Percentiles rank a stretch among this genome's conserved stretches.
phyloP scores from a whole-genome alignment of 805 yeast genomes.

The Wickerhamiella galacta region DNA sequence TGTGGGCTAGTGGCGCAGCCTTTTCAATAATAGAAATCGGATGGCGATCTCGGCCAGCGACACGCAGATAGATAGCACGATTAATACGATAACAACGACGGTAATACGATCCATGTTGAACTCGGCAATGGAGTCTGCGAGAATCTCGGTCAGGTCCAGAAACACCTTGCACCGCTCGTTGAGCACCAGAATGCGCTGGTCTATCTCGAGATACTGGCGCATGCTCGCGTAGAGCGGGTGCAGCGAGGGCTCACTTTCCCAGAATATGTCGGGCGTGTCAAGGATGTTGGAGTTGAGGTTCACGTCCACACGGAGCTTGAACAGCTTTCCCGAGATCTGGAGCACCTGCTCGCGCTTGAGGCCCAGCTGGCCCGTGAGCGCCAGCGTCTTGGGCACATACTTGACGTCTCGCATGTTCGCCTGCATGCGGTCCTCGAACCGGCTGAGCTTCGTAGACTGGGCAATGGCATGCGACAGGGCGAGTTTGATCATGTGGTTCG shows the following conservation, averaged over 20 bases:
- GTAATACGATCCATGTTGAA: constrained; percentile 82
- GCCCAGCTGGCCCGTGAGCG: constrained; percentile 77
- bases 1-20: neutral
- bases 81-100: constrained; percentile 71
- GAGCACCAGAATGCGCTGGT: constrained; percentile 81
- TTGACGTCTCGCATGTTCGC: constrained; percentile 68
- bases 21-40: constrained; percentile 9
- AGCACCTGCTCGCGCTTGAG: constrained; percentile 68
- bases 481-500: constrained; percentile 81
- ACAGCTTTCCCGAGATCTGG: constrained; percentile 77
- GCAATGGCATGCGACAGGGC: constrained; percentile 95
- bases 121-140: constrained; percentile 89
- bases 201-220: constrained; percentile 84
- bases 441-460: constrained; percentile 78
- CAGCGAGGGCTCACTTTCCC: constrained; percentile 88
- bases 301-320: constrained; percentile 84
- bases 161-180: constrained; percentile 91
- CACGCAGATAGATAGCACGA: constrained; percentile 61
- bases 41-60: constrained; percentile 15
- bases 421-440: constrained; percentile 85
- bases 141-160: constrained; percentile 79
- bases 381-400: constrained; percentile 76
- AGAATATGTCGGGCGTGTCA: constrained; percentile 91
- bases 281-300: constrained; percentile 77
- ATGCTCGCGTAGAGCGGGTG: constrained; percentile 84